Base-by-base conservation (phyloP, 192 early-diverging fungal genomes). In the Spizellomyces punctatus region DNA sequence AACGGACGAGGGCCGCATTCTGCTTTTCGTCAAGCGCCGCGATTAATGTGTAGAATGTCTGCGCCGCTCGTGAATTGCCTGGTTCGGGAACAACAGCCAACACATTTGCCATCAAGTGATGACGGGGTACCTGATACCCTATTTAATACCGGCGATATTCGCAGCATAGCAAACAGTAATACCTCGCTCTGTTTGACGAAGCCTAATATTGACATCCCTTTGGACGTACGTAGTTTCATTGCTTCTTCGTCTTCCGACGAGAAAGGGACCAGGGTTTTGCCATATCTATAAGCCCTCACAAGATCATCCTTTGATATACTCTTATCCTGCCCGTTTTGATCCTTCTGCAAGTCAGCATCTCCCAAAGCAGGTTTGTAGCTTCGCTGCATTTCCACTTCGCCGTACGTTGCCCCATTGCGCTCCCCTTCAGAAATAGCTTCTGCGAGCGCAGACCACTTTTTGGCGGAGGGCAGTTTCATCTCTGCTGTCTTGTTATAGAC, bases 231-330 rank as follows among this genome's bases (percentile, higher is more conserved):
- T 8, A 91, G 63, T 66, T 87, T 87, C 64, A 87, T 80, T 6
- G 83, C 80, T 16, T 86, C 83, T 58, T 87, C 79, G 79, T 93
- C 90, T 55, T 83, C 83, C 0, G 76, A 76, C 22, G 78, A 78
- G 45, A 91, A 83, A 9, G 87, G 89, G 8, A 93, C 82, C 10
- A 89, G 72, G 5, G 83, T 86, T 64, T 89, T 90, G 59, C 91
- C 91, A 66, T 87, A 91, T 56, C 76, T 77, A 73, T 91, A 91
- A 1, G 86, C 91, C 47, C 79, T 80, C 22, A 90, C 81, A 0
- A 91, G 76, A 52, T 88, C 86, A 19, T 85, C 79, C 60, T 79
- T 78, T 44, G 44, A 6, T 19, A 65, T 70, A 54, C 0, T 78
- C 52, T 50, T 46, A 5, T 69, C 52, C 12, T 50, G 66, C 57